Conservation (phyloP, 2,329 filamentous ascomycete genomes). For the Hymenoscyphus fraxineus region DNA sequence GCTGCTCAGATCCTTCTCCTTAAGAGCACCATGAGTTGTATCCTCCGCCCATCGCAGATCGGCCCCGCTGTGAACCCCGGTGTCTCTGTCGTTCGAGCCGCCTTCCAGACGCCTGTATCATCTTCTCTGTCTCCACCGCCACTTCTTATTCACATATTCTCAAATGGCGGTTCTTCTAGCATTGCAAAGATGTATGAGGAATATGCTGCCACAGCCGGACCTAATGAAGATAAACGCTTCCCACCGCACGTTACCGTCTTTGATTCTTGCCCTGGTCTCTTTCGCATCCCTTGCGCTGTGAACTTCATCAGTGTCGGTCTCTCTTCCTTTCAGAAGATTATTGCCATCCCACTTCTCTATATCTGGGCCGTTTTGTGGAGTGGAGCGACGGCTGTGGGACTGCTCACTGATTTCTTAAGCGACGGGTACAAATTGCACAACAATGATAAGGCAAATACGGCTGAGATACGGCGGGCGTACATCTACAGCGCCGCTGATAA, state of each 20-base stretch:
- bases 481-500: constrained; percentile 10
- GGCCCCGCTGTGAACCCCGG: neutral
- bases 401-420: neutral
- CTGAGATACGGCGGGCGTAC: constrained; percentile 1
- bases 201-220: neutral
- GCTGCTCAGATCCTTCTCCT: neutral
- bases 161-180: constrained; percentile 2
- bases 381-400: neutral
- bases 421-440: neutral
- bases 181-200: neutral
- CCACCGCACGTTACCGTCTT: constrained; percentile 4
- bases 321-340: neutral
- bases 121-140: neutral
- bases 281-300: neutral
- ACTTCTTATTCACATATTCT: constrained; percentile 5
- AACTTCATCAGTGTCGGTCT: neutral
- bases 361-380: neutral
- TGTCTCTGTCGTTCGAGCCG: neutral
- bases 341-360: neutral
- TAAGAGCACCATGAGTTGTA: neutral
- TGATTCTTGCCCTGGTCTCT: neutral
- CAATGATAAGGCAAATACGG: neutral
- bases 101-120: neutral
- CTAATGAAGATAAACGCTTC: neutral
- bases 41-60: neutral